Base-by-base conservation (phyloP, 1,284 basidiomycete species). In the Rhodotorula sp. region DNA sequence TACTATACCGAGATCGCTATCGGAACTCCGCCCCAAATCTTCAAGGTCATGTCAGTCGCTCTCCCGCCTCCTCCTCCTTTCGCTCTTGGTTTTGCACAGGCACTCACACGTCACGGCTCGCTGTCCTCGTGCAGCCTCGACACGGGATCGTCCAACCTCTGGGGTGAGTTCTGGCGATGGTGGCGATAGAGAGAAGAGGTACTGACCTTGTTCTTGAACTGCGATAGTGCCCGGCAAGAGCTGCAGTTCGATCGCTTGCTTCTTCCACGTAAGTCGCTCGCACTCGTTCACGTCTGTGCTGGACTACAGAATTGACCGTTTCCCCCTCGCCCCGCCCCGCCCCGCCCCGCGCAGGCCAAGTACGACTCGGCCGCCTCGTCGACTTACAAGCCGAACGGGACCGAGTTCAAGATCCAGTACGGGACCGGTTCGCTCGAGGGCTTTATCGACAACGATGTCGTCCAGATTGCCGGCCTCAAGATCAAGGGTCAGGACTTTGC, bases 341-440 rank as follows among this genome's bases (percentile, higher is more conserved):
- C 37, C 37, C 37, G 37, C 29, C 64, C 78, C 78, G 85, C 96
- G 59, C 95, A 98, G 80, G 79, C 87, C 79, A 97, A 97, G 85
- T 99, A 98, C 81, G 90, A 98, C 78, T 89, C 90, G 22, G 80
- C 82, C n/a, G 74, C 85, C 1, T 99, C 96, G 1, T 88, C 88
- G 1, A 89, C 94, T 0, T 90, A 96, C 88, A 91, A 92, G 84
- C 85, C 88, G 78, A 99, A 99, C 82, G 96, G 95, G 33, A 85
- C 92, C 68, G 84, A 86, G 20, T 99, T 99, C 80, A 87, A 89
- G 71, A 99, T 99, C 78, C 91, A 89, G 55, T 99, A 99, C 80
- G 96, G 96, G 20, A 92, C 93, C 51, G 96, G 96, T 42, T 94
- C 94, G 18, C 93, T 99, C 87, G 90, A 97, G 81, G 96, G 96